Evolutionary conservation across 2,329 filamentous ascomycete genomes (phyloP).

Genomic region (Dothistroma septosporum): DNA sequence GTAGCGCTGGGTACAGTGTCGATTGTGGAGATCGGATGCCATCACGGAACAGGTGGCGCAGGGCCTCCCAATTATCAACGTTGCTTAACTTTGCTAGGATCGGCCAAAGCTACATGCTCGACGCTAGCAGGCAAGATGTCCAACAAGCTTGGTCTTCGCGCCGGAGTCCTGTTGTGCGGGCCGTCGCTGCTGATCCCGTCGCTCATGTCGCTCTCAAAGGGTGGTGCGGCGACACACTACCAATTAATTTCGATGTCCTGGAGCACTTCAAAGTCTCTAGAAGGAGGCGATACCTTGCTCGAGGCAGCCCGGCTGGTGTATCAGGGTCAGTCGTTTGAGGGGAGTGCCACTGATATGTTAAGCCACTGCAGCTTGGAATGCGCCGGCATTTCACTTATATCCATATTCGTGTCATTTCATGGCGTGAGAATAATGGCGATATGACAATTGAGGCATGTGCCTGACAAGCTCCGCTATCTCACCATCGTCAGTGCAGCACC

Average conservation of each 20-base stretch:
- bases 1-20: too few relatives aligned
- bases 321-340: too few relatives aligned
- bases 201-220: not conserved
- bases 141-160: not conserved
- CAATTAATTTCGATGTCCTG: conserved; percentile 5
- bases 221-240: not conserved
- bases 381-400: conserved; percentile 10
- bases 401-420: conserved; percentile 12
- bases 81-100: not conserved
- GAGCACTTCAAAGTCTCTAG: conserved; percentile 8
- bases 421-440: conserved; percentile 12
- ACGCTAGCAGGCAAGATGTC: not conserved
- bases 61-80: too few relatives aligned
- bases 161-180: not conserved
- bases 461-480: conserved; percentile 7
- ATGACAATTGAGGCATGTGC: conserved; percentile 4
- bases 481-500: conserved; percentile 8
- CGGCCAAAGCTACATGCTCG: not conserved
- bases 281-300: conserved; percentile 7
- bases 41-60: too few relatives aligned
- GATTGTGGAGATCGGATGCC: too few relatives aligned
- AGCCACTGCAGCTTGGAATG: conserved; percentile 6
- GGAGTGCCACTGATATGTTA: conserved; percentile 4
- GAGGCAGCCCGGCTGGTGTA: too few relatives aligned
- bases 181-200: not conserved